These are phyloP conservation scores for Sugiyamaella boreocaroliniensis DNA, from an alignment of 805 yeast genomes.

Conservation along the genomic window DNA sequence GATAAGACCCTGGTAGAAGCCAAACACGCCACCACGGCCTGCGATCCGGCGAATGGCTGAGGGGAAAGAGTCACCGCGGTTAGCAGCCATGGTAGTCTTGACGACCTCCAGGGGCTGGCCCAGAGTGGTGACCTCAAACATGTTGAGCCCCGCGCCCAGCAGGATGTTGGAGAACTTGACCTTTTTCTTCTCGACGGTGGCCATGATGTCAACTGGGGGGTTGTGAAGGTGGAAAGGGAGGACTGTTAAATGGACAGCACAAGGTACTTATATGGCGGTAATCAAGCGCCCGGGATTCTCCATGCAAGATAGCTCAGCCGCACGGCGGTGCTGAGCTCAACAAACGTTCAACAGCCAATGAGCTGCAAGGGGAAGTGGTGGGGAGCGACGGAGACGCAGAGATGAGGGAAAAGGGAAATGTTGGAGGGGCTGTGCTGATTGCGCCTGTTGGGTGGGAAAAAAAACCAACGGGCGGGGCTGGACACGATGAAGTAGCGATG, in stretches of 20 bases:
- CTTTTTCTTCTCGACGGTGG: slow-evolving; percentile 67
- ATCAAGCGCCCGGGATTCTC: neutral
- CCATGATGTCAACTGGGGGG: neutral
- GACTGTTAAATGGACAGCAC: no score
- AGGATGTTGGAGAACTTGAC: slow-evolving; percentile 82
- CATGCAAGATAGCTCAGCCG: neutral
- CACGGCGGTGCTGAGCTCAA: neutral
- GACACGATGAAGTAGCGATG: no score
- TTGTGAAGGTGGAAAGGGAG: no score
- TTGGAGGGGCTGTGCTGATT: no score
- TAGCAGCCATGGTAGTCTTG: slow-evolving; percentile 98
- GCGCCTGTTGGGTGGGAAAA: no score
- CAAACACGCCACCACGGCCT: slow-evolving; percentile 88
- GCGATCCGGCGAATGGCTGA: slow-evolving; percentile 71
- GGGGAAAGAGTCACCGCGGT: slow-evolving; percentile 61
- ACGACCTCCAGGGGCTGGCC: slow-evolving; percentile 96
- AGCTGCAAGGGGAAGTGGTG: no score
- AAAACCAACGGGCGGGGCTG: no score
- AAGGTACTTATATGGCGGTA: no score
- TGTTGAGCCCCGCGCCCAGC: slow-evolving; percentile 86
- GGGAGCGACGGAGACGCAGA: no score
- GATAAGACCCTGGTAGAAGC: slow-evolving; percentile 94
- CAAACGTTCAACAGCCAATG: neutral
- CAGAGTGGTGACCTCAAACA: slow-evolving; percentile 87
- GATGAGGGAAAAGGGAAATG: no score